Base-by-base conservation (phyloP, 106 monocot species). In the Dendrobium catenatum region DNA sequence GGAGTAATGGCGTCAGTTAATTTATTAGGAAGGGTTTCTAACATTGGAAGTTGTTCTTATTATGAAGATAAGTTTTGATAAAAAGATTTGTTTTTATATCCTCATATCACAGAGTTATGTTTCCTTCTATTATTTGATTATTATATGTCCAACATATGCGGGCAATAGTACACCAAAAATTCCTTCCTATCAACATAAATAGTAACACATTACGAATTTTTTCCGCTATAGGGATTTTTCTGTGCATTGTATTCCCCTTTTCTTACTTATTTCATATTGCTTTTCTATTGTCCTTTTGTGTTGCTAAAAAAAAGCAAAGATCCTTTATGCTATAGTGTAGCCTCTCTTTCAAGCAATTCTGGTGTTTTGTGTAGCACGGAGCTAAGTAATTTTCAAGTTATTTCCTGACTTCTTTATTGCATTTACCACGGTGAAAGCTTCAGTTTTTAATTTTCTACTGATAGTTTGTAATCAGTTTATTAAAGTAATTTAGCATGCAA, bases 401-500 rank as follows among this genome's bases (percentile, higher is more conserved):
- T 74, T 74, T 74, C 4, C 42, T 76, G 11, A 51, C 13, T 10
- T 16, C 10, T 48, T 10, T 49, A 47, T 11, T 76, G 49, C 24
- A 27, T 47, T 26, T 76, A 19, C 9, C 15, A 26, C 1, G 15
- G 9, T 76, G 46, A 76, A 48, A 2, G 11, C 51, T 76, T 47
- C 2, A 76, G 42, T 27, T 1, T 15, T 74, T 74, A 43, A 74
- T 13, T 74, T 43, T 74, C 5, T 42, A 20, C 19, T 74, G 13
- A 33, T 41, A 43, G 41, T 42, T 20, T 76, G 5, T 76, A 22
- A 11, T 76, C 42, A 5, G 11, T 13, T 48, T 46, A 3, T 26
- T 76, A n/a, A 24, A 48, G 27, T 49, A 76, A 27, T 76, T 76
- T 51, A 22, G 17, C 74, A 42, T 74, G 42, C 41, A 74, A 74